phyloP scores from a whole-genome alignment of 768 basidiomycete genomes.

The Collybia mongolica region DNA sequence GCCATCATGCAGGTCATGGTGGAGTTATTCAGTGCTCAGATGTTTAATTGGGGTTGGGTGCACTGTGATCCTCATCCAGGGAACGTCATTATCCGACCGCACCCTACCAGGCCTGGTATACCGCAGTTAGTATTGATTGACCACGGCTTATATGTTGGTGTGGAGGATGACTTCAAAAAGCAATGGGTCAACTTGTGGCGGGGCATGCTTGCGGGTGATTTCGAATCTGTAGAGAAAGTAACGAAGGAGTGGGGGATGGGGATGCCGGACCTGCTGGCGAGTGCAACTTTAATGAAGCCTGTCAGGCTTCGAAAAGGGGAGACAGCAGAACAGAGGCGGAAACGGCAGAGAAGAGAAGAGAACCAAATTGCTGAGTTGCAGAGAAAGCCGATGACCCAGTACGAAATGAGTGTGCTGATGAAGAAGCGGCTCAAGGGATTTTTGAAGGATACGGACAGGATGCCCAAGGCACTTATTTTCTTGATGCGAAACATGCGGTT shows the following conservation, averaged over 20 bases:
- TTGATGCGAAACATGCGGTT: slow-evolving; percentile 76
- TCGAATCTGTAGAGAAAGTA: slow-evolving; percentile 46
- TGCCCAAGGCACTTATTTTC: slow-evolving; percentile 78
- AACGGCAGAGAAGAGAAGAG: slow-evolving; percentile 22
- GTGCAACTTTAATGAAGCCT: slow-evolving; percentile 68
- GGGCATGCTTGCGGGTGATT: slow-evolving; percentile 56
- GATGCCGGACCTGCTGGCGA: slow-evolving; percentile 70
- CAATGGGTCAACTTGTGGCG: slow-evolving; percentile 84
- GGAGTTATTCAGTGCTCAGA: slow-evolving; percentile 84
- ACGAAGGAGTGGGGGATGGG: slow-evolving; percentile 68
- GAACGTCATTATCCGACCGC: slow-evolving; percentile 72
- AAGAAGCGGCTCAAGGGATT: slow-evolving; percentile 67
- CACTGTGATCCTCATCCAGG: slow-evolving; percentile 80
- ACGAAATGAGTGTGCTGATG: slow-evolving; percentile 68
- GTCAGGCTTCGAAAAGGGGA: slow-evolving; percentile 39
- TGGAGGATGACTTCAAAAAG: slow-evolving; percentile 62
- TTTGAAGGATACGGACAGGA: slow-evolving; percentile 69
- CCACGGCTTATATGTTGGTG: slow-evolving; percentile 85
- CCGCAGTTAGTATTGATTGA: slow-evolving; percentile 84
- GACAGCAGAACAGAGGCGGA: slow-evolving; percentile 14
- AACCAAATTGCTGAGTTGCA: slow-evolving; percentile 31
- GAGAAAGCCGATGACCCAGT: slow-evolving; percentile 48
- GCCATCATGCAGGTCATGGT: slow-evolving; percentile 85
- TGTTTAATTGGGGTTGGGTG: slow-evolving; percentile 91
- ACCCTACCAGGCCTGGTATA: slow-evolving; percentile 39